Conservation (phyloP, 192 early-diverging fungal genomes). For the Coemansia aciculifera region DNA sequence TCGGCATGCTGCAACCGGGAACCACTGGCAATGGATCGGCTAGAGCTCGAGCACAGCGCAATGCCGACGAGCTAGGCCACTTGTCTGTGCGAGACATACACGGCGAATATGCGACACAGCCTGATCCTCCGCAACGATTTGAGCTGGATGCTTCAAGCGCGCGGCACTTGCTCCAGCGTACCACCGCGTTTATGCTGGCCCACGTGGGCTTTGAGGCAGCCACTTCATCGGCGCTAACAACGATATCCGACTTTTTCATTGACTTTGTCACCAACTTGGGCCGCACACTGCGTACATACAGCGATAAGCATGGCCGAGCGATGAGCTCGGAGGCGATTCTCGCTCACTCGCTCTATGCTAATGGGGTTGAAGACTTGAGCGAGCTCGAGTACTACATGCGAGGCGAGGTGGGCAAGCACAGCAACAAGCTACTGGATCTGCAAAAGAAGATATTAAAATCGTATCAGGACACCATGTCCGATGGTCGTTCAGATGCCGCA, state of each 20-base stretch:
- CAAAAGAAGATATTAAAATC: constrained; percentile 71
- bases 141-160: constrained; percentile 61
- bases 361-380: constrained; percentile 68
- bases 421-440: constrained; percentile 71
- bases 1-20: constrained; percentile 20
- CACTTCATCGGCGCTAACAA: constrained; percentile 62
- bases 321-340: constrained; percentile 87
- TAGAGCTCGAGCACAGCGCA: constrained; percentile 5
- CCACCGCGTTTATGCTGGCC: constrained; percentile 66
- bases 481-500: constrained; percentile 30
- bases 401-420: constrained; percentile 76
- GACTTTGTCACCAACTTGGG: constrained; percentile 86
- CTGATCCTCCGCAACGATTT: constrained; percentile 51
- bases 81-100: constrained; percentile 19
- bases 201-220: constrained; percentile 92
- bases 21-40: not conserved
- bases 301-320: constrained; percentile 68
- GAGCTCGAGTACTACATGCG: constrained; percentile 79
- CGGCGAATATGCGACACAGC: constrained; percentile 29
- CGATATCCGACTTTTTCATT: constrained; percentile 74
- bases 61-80: constrained; percentile 4
- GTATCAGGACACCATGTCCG: constrained; percentile 54
- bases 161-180: constrained; percentile 62
- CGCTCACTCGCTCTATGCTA: constrained; percentile 75
- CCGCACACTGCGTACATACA: constrained; percentile 74